Evolutionary conservation across 345 rosid species (phyloP), one percentile per base, ranked within the genome.

Genomic region (Eucalyptus cloeziana): DNA sequence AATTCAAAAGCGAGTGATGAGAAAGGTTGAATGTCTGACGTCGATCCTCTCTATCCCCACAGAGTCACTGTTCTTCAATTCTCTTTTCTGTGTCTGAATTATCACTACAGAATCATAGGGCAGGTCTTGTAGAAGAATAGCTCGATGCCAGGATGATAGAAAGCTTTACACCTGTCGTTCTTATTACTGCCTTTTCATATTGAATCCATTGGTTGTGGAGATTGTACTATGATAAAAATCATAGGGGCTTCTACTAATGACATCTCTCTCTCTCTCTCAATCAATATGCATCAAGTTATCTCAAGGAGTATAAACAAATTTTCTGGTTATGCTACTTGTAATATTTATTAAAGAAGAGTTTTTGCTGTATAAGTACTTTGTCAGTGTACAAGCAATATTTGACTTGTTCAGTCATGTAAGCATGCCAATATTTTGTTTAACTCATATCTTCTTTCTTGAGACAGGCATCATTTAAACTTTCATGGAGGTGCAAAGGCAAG

Each of bases 401-500:
- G 49, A 89, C 88, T 88, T 52, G 67, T 60, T n/a, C 67, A 86
- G 83, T 86, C 86, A 67, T 62, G 49, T 76, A 27, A 37, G 14
- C n/a, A 10, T 33, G 31, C 22, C 14, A 10, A 43, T 49, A 71
- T 71, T 67, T 89, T 45, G 64, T 60, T 69, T 88, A 52, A 49
- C n/a, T 86, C 51, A 89, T 89, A 85, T 86, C 89, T 43, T 87
- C 37, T 92, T 87, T 91, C 86, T 44, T 90, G 92, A 22, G 64
- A 89, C 94, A 98, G 99, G 99, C 99, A 90, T 95, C 99, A 40
- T 98, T 98, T 91, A 98, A 98, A 89, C 99, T 98, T 87, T 93
- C 98, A 86, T 98, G 99, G 99, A 92, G 97, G 64, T 96, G 97
- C 93, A 96, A 96, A 88, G 99, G 99, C 56, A 96, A 95, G 54